phyloP scores from a whole-genome alignment of 2,329 filamentous ascomycete species.

The Fusarium coffeatum region DNA sequence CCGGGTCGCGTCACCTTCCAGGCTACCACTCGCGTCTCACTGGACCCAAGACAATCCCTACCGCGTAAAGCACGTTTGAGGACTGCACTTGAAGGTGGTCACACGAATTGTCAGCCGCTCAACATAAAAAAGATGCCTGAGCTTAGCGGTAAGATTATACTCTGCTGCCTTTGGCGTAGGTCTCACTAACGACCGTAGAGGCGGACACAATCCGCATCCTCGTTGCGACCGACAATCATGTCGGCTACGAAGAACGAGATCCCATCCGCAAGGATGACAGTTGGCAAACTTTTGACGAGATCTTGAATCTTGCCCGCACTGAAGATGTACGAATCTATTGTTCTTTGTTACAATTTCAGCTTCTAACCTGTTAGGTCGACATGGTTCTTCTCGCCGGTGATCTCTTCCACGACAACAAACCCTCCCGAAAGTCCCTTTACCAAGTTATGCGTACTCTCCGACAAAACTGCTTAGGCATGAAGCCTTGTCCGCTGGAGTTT shows the following conservation, averaged over 20 bases:
- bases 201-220: conserved; percentile 94
- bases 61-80: conserved; percentile 37
- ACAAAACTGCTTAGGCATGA: conserved; percentile 93
- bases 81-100: conserved; percentile 7
- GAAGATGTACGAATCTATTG: conserved; percentile 70
- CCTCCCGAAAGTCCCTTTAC: conserved; percentile 93
- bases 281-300: conserved; percentile 95
- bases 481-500: conserved; percentile 94
- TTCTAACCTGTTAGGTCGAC: conserved; percentile 70
- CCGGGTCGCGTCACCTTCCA: conserved; percentile 43
- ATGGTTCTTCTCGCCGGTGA: conserved; percentile 97
- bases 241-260: conserved; percentile 94
- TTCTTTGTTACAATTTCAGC: fast-evolving
- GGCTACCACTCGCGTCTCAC: conserved; percentile 28
- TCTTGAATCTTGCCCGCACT: conserved; percentile 87
- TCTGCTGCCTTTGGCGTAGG: too few species aligned
- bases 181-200: conserved; percentile 51
- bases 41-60: conserved; percentile 1
- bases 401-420: conserved; percentile 98
- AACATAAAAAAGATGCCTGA: conserved; percentile 45
- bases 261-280: conserved; percentile 95
- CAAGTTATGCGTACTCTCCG: conserved; percentile 96
- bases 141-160: conserved; percentile 43
- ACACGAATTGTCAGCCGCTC: background rate
- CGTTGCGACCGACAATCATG: conserved; percentile 96